Percentiles rank a stretch among this genome's conserved stretches.
Conservation (phyloP, 2,329 filamentous ascomycete genomes). For the Stagonosporopsis cucurbitacearum region DNA sequence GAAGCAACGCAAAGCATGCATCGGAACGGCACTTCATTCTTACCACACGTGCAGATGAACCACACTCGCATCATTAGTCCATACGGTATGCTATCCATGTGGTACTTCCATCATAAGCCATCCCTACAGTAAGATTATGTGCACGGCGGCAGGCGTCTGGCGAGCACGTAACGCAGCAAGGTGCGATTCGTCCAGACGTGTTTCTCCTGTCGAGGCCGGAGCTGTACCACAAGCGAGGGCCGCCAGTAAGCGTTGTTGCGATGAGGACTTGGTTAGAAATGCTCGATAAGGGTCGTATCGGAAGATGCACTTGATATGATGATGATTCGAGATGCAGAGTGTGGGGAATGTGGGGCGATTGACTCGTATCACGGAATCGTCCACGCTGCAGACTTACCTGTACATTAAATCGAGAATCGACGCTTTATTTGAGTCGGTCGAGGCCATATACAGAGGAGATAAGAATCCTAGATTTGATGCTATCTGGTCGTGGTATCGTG, state of each 20-base stretch:
- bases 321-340: not conserved
- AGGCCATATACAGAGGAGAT: not conserved
- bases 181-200: not conserved
- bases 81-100: not conserved
- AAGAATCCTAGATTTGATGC: not conserved
- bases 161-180: not conserved
- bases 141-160: not conserved
- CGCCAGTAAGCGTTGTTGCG: not conserved
- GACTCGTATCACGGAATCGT: not conserved
- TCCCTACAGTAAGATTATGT: not conserved
- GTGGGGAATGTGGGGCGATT: conserved; percentile 14
- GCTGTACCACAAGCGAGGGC: not conserved
- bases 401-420: not conserved
- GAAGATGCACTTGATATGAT: conserved; percentile 14
- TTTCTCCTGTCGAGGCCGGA: not conserved
- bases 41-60: not conserved
- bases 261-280: not conserved
- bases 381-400: not conserved
- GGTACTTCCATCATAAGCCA: not conserved
- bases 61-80: not conserved
- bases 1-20: conserved; percentile 2
- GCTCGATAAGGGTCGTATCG: conserved; percentile 7
- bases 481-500: conserved; percentile 6
- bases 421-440: not conserved
- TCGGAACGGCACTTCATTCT: conserved; percentile 7